Evolutionary conservation across 495 filamentous ascomycete species (phyloP).

Genomic region (Aspergillus campestris): DNA sequence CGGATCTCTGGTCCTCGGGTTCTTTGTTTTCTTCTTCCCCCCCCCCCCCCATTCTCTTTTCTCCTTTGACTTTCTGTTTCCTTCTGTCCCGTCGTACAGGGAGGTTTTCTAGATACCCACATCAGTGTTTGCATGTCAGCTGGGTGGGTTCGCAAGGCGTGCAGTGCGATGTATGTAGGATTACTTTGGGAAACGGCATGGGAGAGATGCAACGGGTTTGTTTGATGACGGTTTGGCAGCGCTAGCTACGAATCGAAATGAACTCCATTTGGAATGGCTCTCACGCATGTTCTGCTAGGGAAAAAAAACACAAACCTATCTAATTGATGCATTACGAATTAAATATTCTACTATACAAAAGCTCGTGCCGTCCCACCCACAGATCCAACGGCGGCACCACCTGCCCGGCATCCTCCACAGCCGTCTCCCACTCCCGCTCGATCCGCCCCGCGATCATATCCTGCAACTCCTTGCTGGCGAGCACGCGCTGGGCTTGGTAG

Average conservation of each 20-base stretch:
- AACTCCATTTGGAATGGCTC: background rate
- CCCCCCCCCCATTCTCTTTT: no score
- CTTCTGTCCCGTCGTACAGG: background rate
- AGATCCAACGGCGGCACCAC: constrained; percentile 80
- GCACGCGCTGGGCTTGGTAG: constrained; percentile 78
- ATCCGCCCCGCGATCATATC: constrained; percentile 53
- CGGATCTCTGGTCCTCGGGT: constrained; percentile 15
- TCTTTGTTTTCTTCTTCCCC: background rate
- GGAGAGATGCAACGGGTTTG: constrained; percentile 9
- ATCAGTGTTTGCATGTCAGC: constrained; percentile 14
- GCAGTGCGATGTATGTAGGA: constrained; percentile 29
- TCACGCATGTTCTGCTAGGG: background rate
- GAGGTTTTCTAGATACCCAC: constrained; percentile 21
- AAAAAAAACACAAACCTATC: background rate
- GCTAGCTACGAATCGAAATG: constrained; percentile 6
- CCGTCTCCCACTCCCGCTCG: constrained; percentile 45
- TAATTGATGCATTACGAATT: constrained; percentile 49
- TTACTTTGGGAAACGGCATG: constrained; percentile 16
- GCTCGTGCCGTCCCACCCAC: constrained; percentile 90
- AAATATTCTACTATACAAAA: constrained; percentile 94
- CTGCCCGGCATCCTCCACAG: constrained; percentile 79
- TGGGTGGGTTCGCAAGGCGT: constrained; percentile 11
- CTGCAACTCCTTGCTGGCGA: constrained; percentile 60
- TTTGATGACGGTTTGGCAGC: constrained; percentile 8
- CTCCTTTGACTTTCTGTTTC: constrained; percentile 1